A percentile compares a stretch with the other conserved stretches of the same genome.
These are phyloP conservation scores for Suillus fuscotomentosus DNA, from an alignment of 768 basidiomycete genomes.

Conservation along the genomic window DNA sequence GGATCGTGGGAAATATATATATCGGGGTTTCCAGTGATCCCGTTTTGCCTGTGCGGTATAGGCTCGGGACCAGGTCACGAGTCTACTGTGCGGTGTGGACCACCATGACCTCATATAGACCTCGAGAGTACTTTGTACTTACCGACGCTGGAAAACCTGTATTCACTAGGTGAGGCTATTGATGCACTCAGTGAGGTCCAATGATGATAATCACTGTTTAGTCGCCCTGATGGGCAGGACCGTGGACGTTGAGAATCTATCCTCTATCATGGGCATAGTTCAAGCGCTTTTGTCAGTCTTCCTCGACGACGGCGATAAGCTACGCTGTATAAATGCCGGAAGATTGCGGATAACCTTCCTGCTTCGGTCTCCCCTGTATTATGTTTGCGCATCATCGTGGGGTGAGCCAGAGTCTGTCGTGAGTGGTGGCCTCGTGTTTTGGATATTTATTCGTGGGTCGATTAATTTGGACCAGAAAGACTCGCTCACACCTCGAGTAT, in stretches of 20 bases:
- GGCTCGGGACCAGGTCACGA: too few relatives aligned
- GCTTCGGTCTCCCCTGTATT: slow-evolving; percentile 85
- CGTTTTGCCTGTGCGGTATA: too few relatives aligned
- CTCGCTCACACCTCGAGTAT: slow-evolving; percentile 91
- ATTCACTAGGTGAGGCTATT: slow-evolving; percentile 66
- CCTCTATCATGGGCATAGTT: slow-evolving; percentile 86
- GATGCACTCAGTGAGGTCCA: neutral
- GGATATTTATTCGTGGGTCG: neutral
- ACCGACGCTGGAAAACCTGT: slow-evolving; percentile 99
- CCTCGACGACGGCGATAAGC: slow-evolving; percentile 86
- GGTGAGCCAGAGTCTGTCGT: slow-evolving; percentile 97
- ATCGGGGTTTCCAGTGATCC: too few relatives aligned
- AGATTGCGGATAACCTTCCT: slow-evolving; percentile 83
- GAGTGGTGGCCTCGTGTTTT: slow-evolving; percentile 32
- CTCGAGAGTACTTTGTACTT: slow-evolving; percentile 86
- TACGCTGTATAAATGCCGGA: slow-evolving; percentile 82
- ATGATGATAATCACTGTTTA: slow-evolving; percentile 19
- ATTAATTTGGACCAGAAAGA: slow-evolving; percentile 62
- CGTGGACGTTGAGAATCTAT: slow-evolving; percentile 60
- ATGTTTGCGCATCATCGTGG: slow-evolving; percentile 89
- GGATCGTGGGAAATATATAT: slow-evolving; percentile 18
- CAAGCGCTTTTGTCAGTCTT: slow-evolving; percentile 97
- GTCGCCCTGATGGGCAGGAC: slow-evolving; percentile 50
- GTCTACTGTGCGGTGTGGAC: neutral
- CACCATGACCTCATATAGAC: slow-evolving; percentile 25